These are phyloP conservation scores for Warburgia ugandensis DNA, from an alignment of 164 flowering plant species.

Conservation along the genomic window DNA sequence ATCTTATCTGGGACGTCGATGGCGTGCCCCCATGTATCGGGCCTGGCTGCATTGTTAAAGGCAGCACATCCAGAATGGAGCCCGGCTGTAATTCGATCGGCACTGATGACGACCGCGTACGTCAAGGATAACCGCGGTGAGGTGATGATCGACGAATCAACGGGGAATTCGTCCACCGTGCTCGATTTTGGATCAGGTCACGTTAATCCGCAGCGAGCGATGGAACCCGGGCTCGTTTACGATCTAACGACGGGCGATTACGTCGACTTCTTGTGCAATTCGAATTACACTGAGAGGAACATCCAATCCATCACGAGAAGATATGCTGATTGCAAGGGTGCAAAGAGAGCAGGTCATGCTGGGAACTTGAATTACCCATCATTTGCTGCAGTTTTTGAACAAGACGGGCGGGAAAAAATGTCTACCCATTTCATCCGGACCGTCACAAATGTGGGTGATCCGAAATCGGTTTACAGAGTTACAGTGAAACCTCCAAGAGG, in stretches of 20 bases:
- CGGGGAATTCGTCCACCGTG: constrained; percentile 62
- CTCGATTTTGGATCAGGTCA: constrained; percentile 87
- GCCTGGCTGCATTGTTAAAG: constrained; percentile 81
- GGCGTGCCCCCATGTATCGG: constrained; percentile 98
- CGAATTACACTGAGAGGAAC: constrained; percentile 56
- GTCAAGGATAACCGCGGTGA: constrained; percentile 47
- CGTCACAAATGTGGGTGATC: constrained; percentile 77
- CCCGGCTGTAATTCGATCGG: constrained; percentile 84
- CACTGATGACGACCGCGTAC: constrained; percentile 88
- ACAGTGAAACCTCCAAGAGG: constrained; percentile 48
- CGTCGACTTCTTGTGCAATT: constrained; percentile 75
- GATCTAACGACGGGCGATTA: constrained; percentile 56
- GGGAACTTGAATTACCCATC: constrained; percentile 94
- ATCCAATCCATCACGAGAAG: constrained; percentile 48
- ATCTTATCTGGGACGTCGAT: constrained; percentile 91
- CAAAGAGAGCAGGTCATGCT: constrained; percentile 51
- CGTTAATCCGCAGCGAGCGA: constrained; percentile 77
- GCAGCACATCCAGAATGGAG: constrained; percentile 93
- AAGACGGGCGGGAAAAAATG: constrained; percentile 46
- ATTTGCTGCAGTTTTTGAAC: constrained; percentile 58
- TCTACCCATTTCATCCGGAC: constrained; percentile 72
- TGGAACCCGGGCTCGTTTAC: constrained; percentile 83
- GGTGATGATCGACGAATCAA: constrained; percentile 71
- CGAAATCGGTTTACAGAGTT: constrained; percentile 46
- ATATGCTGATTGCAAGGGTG: constrained; percentile 52